phyloP scores from a whole-genome alignment of 306 rosid genomes.

The Prunus mume region DNA sequence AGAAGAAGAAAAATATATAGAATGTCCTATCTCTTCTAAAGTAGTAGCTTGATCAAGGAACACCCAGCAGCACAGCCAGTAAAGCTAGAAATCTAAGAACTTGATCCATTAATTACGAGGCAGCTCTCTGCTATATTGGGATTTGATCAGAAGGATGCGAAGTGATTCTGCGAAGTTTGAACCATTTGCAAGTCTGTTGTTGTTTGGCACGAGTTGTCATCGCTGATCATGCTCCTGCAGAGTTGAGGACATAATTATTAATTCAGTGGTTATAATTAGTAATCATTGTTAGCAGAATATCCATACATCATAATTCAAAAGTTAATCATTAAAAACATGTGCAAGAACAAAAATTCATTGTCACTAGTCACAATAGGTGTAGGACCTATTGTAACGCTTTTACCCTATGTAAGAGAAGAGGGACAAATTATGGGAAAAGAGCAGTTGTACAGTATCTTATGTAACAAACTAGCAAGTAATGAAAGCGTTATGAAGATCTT shows the following conservation, averaged over 20 bases:
- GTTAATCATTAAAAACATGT: too few relatives aligned
- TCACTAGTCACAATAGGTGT: too few relatives aligned
- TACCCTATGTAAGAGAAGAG: too few relatives aligned
- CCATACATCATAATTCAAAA: background rate
- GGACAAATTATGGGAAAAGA: too few relatives aligned
- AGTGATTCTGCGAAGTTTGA: slow-evolving; percentile 62
- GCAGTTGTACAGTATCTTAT: too few relatives aligned
- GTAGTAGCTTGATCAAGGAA: slow-evolving; percentile 13
- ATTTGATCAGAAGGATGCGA: slow-evolving; percentile 50
- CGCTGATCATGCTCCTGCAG: slow-evolving; percentile 54
- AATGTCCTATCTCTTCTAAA: slow-evolving; percentile 36
- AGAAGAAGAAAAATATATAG: background rate
- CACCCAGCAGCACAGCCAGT: slow-evolving; percentile 12
- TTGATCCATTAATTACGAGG: background rate
- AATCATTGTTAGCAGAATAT: background rate
- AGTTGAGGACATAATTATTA: background rate
- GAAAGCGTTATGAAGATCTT: slow-evolving; percentile 7
- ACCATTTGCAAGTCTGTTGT: slow-evolving; percentile 76
- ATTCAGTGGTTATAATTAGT: background rate
- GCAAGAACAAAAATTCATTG: too few relatives aligned
- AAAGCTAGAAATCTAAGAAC: background rate
- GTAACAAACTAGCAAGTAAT: background rate
- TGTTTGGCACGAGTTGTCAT: slow-evolving; percentile 81
- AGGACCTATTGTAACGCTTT: too few relatives aligned
- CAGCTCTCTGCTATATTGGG: slow-evolving; percentile 6